phyloP scores from a whole-genome alignment of 805 yeast genomes.

The Cyberlindnera bimundalis region DNA sequence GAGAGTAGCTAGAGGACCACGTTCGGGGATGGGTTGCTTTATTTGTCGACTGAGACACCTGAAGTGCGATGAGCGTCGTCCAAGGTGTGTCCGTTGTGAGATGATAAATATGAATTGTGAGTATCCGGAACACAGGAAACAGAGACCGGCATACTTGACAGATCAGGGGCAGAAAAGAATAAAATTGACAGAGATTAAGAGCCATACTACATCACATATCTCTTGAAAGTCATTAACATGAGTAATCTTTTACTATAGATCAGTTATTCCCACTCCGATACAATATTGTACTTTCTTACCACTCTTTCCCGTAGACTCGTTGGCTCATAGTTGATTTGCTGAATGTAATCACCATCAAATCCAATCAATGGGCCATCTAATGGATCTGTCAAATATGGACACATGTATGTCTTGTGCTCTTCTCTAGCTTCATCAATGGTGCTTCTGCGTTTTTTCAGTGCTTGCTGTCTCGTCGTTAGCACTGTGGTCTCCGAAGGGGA shows the following conservation, averaged over 20 bases:
- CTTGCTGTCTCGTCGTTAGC: not conserved
- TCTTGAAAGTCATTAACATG: not conserved
- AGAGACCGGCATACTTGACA: conserved; percentile 11
- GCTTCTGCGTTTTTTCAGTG: conserved; percentile 22
- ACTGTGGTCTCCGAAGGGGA: not conserved
- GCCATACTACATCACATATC: not conserved
- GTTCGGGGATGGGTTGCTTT: conserved; percentile 39
- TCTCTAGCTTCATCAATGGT: conserved; percentile 29
- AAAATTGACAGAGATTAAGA: not conserved
- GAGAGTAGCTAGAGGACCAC: conserved; percentile 2
- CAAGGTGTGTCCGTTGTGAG: conserved; percentile 50
- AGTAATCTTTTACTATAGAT: not conserved
- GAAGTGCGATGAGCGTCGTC: conserved; percentile 59
- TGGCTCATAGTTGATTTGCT: conserved; percentile 24
- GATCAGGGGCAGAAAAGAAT: conserved; percentile 5
- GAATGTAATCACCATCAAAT: conserved; percentile 29
- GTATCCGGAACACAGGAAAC: conserved; percentile 4
- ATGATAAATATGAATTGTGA: conserved; percentile 22
- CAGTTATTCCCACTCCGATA: conserved; percentile 28
- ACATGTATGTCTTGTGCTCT: conserved; percentile 56
- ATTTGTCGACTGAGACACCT: conserved; percentile 59
- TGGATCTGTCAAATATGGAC: conserved; percentile 66
- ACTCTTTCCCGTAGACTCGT: conserved; percentile 22
- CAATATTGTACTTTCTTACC: conserved; percentile 18
- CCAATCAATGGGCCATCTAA: conserved; percentile 85